Evolutionary conservation across 1,139 yeast species (phyloP).

Genomic region (Starmera stellimalicola): DNA sequence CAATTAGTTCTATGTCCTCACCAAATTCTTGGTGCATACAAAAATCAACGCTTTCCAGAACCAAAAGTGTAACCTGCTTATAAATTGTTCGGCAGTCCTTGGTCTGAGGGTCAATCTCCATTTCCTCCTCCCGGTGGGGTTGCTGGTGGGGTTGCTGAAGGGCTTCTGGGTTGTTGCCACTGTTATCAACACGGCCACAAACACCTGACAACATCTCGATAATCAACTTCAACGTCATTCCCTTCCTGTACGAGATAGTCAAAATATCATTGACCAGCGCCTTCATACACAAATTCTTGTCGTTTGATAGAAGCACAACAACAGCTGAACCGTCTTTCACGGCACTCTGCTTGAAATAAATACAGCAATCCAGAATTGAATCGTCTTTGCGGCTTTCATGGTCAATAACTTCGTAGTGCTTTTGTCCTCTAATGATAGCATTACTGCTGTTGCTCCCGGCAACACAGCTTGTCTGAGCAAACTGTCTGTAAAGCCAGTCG

Average conservation of each 20-base stretch:
- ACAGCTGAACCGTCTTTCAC: conserved; percentile 30
- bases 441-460: no score
- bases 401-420: conserved; percentile 41
- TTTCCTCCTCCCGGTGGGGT: not conserved
- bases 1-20: conserved; percentile 43
- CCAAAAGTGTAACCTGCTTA: conserved; percentile 34
- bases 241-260: conserved; percentile 55
- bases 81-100: conserved; percentile 15
- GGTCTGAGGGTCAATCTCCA: not conserved
- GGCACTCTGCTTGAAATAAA: conserved; percentile 37
- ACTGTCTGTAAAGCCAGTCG: conserved; percentile 62
- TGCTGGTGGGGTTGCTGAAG: not conserved
- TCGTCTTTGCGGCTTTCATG: conserved; percentile 52
- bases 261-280: conserved; percentile 60
- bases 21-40: conserved; percentile 50
- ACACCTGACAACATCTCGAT: conserved; percentile 42
- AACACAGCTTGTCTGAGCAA: no score
- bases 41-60: conserved; percentile 38
- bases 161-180: not conserved
- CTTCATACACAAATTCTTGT: conserved; percentile 70
- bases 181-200: conserved; percentile 15
- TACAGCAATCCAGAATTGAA: conserved; percentile 77
- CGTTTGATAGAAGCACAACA: conserved; percentile 67
- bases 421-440: conserved; percentile 57
- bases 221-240: conserved; percentile 53